Percentiles rank a stretch among this genome's conserved stretches.
phyloP scores from a whole-genome alignment of 495 filamentous ascomycete genomes.

The Barbatosphaeria neglecta region DNA sequence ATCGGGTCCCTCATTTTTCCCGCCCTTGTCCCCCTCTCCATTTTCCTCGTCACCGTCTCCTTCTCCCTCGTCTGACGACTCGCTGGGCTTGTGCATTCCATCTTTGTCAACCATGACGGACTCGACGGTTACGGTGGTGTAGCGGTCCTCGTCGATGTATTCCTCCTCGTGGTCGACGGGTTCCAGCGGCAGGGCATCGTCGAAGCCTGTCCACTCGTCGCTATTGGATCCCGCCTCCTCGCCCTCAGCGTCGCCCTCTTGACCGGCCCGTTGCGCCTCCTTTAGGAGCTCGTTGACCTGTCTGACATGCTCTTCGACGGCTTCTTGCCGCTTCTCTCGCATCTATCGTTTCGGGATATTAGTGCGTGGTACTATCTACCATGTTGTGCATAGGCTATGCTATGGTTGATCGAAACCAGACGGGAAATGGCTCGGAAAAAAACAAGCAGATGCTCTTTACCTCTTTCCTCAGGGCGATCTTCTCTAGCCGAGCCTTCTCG shows the following conservation, averaged over 20 bases:
- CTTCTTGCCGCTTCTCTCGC: slow-evolving; percentile 64
- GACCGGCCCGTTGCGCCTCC: slow-evolving; percentile 39
- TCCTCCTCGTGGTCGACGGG: slow-evolving; percentile 73
- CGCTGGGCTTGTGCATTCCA: slow-evolving; percentile 45
- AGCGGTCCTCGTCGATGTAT: slow-evolving; percentile 92
- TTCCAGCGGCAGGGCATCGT: slow-evolving; percentile 29
- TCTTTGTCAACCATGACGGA: slow-evolving; percentile 72
- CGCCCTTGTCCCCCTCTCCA: slow-evolving; percentile 20
- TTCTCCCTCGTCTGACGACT: slow-evolving; percentile 35
- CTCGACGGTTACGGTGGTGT: slow-evolving; percentile 86
- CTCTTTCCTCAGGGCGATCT: slow-evolving; percentile 56
- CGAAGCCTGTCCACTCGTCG: slow-evolving; percentile 53
- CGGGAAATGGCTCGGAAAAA: background rate
- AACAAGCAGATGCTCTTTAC: slow-evolving; percentile 29
- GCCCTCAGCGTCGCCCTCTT: slow-evolving; percentile 18
- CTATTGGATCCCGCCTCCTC: slow-evolving; percentile 20
- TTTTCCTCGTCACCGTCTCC: slow-evolving; percentile 17
- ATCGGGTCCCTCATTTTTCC: slow-evolving; percentile 11
- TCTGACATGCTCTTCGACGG: slow-evolving; percentile 67
- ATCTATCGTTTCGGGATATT: slow-evolving; percentile 37
- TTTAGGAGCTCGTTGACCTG: slow-evolving; percentile 54
- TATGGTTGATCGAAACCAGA: background rate
- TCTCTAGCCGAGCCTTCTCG: slow-evolving; percentile 62
- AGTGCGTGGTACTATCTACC: background rate
- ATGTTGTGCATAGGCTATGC: background rate